These are phyloP conservation scores for Dactylorhiza incarnata DNA, from an alignment of 106 monocot genomes.

Conservation along the genomic window DNA sequence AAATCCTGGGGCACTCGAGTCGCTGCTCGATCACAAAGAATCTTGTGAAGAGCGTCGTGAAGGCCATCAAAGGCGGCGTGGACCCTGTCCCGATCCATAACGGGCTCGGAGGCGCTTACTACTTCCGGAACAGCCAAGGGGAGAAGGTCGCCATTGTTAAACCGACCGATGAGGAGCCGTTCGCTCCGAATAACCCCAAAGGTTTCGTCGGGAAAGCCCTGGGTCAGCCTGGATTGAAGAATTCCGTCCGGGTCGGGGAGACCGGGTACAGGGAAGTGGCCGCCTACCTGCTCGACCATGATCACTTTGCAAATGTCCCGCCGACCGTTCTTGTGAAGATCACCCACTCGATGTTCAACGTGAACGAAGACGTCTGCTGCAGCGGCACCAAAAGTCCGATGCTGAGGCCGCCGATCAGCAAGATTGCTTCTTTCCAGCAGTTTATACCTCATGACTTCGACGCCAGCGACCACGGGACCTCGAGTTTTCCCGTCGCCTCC, in stretches of 20 bases:
- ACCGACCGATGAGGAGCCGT: slow-evolving; percentile 92
- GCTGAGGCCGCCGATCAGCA: slow-evolving; percentile 35
- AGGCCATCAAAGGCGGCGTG: slow-evolving; percentile 58
- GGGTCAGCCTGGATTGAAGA: slow-evolving; percentile 57
- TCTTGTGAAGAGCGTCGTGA: slow-evolving; percentile 56
- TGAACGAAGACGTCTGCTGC: slow-evolving; percentile 33
- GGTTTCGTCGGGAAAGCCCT: slow-evolving; percentile 58
- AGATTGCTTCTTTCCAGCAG: slow-evolving; percentile 89
- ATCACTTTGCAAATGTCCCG: slow-evolving; percentile 83
- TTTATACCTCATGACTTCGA: slow-evolving; percentile 85
- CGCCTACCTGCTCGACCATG: slow-evolving; percentile 74
- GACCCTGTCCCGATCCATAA: slow-evolving; percentile 64
- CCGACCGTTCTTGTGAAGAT: slow-evolving; percentile 81
- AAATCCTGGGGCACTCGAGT: slow-evolving; percentile 66
- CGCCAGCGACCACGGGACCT: slow-evolving; percentile 92
- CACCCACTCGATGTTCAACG: slow-evolving; percentile 59
- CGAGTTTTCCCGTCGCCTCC: slow-evolving; percentile 77
- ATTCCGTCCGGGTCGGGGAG: slow-evolving; percentile 81
- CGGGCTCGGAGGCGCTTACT: slow-evolving; percentile 91
- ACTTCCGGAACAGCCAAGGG: slow-evolving; percentile 60
- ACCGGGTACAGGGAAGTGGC: slow-evolving; percentile 90
- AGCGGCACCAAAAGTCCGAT: slow-evolving; percentile 4
- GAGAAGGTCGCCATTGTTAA: slow-evolving; percentile 79
- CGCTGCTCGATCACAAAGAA: slow-evolving; percentile 44
- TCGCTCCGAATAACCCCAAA: slow-evolving; percentile 63